Conservation (phyloP, 2,329 filamentous ascomycete species). For the Parasarocladium wereldwijsianum region DNA sequence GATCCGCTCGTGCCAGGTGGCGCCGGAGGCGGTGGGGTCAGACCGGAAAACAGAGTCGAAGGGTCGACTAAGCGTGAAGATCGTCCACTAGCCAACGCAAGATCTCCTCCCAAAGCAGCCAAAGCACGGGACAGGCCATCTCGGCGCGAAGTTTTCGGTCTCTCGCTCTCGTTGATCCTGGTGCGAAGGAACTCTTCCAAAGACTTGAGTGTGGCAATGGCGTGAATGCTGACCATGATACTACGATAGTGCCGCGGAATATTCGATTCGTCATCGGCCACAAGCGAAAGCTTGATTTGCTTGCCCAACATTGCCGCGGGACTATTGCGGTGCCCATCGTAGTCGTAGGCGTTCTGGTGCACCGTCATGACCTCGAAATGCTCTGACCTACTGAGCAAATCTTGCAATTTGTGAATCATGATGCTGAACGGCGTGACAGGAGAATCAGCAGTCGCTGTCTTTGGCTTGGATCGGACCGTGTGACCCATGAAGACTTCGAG, state of each 20-base stretch:
- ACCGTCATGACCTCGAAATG: constrained; percentile 97
- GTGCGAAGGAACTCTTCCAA: constrained; percentile 91
- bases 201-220: constrained; percentile 94
- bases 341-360: constrained; percentile 81
- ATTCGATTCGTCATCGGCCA: constrained; percentile 80
- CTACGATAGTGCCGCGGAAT: constrained; percentile 80
- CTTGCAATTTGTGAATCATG: constrained; percentile 85
- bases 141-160: constrained; percentile 44
- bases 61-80: constrained; percentile 33
- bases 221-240: constrained; percentile 97
- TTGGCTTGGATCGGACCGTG: constrained; percentile 48
- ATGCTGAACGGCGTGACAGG: constrained; percentile 78
- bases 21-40: constrained; percentile 22
- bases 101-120: constrained; percentile 51
- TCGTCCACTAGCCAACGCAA: constrained; percentile 15
- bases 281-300: constrained; percentile 76
- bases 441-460: constrained; percentile 50
- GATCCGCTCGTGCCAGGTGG: constrained; percentile 23
- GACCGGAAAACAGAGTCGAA: constrained; percentile 16
- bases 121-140: constrained; percentile 53
- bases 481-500: constrained; percentile 84
- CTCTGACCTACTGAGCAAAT: constrained; percentile 88
- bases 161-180: constrained; percentile 68
- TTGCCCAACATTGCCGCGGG: constrained; percentile 94
- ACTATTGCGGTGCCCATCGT: constrained; percentile 80